Conservation (phyloP, 163 green algal genomes). For the Chloromonas sp. region DNA sequence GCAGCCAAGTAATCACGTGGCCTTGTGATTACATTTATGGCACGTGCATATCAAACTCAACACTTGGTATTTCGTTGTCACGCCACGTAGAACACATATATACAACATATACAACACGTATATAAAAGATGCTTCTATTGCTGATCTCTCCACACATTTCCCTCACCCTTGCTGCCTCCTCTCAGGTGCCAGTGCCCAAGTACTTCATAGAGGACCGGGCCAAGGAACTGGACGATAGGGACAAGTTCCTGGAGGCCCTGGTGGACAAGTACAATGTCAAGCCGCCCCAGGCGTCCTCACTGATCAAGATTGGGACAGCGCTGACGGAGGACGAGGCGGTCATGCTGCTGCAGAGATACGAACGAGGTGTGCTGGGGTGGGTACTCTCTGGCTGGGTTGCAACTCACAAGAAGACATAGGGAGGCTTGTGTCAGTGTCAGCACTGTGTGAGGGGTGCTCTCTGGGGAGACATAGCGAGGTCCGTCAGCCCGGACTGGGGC, state of each 20-base stretch:
- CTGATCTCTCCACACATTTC: no score
- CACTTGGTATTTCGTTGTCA: no score
- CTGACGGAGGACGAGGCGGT: constrained; percentile 53
- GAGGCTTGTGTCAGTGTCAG: neutral
- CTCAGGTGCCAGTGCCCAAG: constrained; percentile 58
- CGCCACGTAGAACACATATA: no score
- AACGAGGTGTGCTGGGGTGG: constrained; percentile 32
- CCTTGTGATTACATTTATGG: no score
- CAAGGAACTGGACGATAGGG: constrained; percentile 64
- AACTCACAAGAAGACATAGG: neutral
- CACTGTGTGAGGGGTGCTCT: no score
- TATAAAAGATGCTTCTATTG: no score
- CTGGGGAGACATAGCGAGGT: no score
- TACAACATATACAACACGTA: no score
- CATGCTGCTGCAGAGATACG: constrained; percentile 51
- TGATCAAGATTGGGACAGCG: constrained; percentile 41
- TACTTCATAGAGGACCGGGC: constrained; percentile 72
- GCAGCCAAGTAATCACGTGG: no score
- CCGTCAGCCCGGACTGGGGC: no score
- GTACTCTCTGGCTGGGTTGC: neutral
- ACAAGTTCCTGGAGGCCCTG: constrained; percentile 63
- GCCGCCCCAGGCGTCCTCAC: constrained; percentile 7
- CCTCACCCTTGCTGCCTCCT: no score
- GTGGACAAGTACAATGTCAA: constrained; percentile 59
- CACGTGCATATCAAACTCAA: no score